Conservation (phyloP, 2,329 filamentous ascomycete genomes). For the Aspergillus sp. region DNA sequence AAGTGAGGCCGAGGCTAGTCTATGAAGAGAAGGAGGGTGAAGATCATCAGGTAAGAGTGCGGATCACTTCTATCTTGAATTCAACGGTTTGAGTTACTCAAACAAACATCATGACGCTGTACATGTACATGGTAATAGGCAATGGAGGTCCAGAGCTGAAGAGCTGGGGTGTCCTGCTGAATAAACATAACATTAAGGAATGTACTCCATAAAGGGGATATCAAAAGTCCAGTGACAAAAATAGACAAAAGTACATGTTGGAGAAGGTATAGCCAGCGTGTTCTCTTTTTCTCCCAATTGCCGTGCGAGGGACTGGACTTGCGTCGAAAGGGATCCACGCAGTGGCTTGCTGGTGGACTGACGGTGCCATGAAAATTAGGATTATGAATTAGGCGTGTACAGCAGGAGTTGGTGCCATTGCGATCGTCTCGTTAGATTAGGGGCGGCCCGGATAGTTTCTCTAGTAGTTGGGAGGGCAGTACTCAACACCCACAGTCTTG, state of each 20-base stretch:
- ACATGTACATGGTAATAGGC: conserved; percentile 1
- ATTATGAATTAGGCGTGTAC: conserved; percentile 44
- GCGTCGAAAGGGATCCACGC: not conserved
- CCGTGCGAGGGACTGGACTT: not conserved
- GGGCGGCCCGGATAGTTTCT: conserved; percentile 11
- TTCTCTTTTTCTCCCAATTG: not conserved
- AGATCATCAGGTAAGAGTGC: not conserved
- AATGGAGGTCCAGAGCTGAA: not conserved
- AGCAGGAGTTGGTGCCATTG: conserved; percentile 30
- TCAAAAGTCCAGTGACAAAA: conserved; percentile 19
- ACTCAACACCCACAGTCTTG: conserved; percentile 30
- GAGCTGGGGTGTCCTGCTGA: not conserved
- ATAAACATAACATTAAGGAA: conserved; percentile 27
- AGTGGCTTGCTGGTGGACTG: conserved; percentile 5
- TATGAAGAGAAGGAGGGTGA: not conserved
- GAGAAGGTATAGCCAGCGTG: conserved; percentile 16
- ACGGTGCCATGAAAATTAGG: conserved; percentile 27
- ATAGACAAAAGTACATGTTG: conserved; percentile 19
- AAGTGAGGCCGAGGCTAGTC: not conserved
- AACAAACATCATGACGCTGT: conserved; percentile 12
- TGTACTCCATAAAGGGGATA: conserved; percentile 36
- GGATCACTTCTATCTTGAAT: not conserved
- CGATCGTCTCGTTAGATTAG: conserved; percentile 28
- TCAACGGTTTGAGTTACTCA: not conserved
- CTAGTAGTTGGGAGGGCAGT: conserved; percentile 22